phyloP scores from a whole-genome alignment of 768 basidiomycete species.

The Auriscalpium microsporum region DNA sequence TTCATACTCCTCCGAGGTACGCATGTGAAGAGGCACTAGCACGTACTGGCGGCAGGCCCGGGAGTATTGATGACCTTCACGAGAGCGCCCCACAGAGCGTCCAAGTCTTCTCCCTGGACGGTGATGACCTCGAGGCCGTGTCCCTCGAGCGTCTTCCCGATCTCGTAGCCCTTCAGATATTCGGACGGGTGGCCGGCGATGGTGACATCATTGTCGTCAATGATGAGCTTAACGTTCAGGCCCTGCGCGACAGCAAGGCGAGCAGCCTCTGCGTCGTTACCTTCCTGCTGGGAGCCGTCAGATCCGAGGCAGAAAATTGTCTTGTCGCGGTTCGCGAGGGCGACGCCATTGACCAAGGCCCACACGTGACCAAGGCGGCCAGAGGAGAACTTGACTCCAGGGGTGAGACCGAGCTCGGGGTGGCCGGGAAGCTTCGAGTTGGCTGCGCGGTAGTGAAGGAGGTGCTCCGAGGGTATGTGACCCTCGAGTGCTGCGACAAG shows the following conservation, averaged over 20 bases:
- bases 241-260: constrained; percentile 76
- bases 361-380: constrained; percentile 91
- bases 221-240: constrained; percentile 77
- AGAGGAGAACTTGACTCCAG: constrained; percentile 90
- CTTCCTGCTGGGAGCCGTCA: constrained; percentile 88
- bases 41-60: constrained; percentile 73
- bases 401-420: constrained; percentile 82
- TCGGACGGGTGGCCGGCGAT: constrained; percentile 88
- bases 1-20: neutral
- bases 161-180: constrained; percentile 72
- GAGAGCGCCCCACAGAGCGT: constrained; percentile 65
- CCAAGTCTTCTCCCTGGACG: constrained; percentile 72
- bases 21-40: neutral
- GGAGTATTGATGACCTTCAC: constrained; percentile 43
- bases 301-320: constrained; percentile 79
- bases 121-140: constrained; percentile 74
- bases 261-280: constrained; percentile 86
- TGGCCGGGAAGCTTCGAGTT: constrained; percentile 84
- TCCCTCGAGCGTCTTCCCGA: constrained; percentile 65
- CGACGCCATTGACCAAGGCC: constrained; percentile 81
- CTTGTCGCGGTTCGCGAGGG: constrained; percentile 71
- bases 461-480: constrained; percentile 59
- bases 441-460: constrained; percentile 80
- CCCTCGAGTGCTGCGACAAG: constrained; percentile 74
- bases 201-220: constrained; percentile 89